Percentiles rank a stretch among this genome's conserved stretches.
Evolutionary conservation across 2,329 filamentous ascomycete genomes (phyloP).

Genomic region (Pseudogymnoascus sp.): DNA sequence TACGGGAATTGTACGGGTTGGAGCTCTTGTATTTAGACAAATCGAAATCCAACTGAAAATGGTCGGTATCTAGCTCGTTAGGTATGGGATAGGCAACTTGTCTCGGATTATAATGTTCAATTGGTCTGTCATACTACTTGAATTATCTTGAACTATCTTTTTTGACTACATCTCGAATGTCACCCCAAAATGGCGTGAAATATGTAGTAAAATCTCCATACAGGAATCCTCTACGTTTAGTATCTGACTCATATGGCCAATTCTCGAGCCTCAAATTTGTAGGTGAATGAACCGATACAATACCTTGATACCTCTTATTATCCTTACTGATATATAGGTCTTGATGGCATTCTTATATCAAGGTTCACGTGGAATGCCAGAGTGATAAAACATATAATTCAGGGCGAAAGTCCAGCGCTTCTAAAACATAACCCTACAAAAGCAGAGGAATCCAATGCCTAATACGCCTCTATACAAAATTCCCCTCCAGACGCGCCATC

Average conservation of each 20-base stretch:
- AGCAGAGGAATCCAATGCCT: neutral
- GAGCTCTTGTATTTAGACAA: constrained; percentile 1
- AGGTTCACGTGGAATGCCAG: neutral
- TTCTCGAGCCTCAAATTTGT: neutral
- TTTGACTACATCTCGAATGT: neutral
- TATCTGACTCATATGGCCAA: neutral
- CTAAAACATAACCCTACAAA: neutral
- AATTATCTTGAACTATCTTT: neutral
- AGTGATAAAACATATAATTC: neutral
- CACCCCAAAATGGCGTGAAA: neutral
- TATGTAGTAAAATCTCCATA: neutral
- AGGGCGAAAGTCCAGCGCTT: neutral
- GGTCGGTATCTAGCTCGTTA: neutral
- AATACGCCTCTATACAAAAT: neutral
- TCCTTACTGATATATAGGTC: neutral
- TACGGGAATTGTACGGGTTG: neutral
- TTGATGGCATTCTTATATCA: neutral
- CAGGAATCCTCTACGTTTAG: too few relatives aligned
- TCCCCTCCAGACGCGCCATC: neutral
- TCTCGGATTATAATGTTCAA: constrained; percentile 8
- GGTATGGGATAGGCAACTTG: constrained; percentile 6
- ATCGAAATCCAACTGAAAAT: neutral
- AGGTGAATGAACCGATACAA: too few relatives aligned
- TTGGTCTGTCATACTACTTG: constrained; percentile 2
- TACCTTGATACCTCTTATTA: neutral